These are phyloP conservation scores for Stephania japonica DNA, from an alignment of 164 flowering plant genomes.

Conservation along the genomic window DNA sequence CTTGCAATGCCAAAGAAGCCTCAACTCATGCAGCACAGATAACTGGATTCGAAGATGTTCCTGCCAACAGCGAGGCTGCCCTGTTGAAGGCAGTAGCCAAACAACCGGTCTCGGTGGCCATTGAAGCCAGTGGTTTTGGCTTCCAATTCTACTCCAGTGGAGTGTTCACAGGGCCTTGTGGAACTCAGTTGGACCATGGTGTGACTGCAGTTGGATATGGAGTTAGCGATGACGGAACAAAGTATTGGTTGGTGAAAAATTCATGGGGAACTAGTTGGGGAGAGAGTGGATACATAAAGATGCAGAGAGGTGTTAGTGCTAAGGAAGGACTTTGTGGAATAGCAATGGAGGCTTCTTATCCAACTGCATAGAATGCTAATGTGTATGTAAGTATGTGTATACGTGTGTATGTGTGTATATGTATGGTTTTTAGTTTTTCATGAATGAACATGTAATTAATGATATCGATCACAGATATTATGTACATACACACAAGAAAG, in stretches of 20 bases:
- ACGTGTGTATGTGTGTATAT: no score
- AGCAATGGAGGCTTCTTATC: slow-evolving; percentile 23
- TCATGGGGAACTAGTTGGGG: slow-evolving; percentile 31
- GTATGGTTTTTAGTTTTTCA: no score
- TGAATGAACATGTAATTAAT: no score
- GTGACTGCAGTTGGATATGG: slow-evolving; percentile 28
- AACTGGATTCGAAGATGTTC: slow-evolving; percentile 4
- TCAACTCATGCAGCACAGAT: slow-evolving; percentile 14
- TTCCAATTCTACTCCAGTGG: slow-evolving; percentile 16
- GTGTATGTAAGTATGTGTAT: no score
- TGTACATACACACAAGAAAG: no score
- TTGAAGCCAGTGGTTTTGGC: slow-evolving; percentile 8
- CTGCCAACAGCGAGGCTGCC: slow-evolving; percentile 4
- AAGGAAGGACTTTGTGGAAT: slow-evolving; percentile 30
- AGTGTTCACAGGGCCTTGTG: slow-evolving; percentile 9
- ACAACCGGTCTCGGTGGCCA: slow-evolving; percentile 15
- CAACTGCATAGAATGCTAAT: slow-evolving; percentile 13
- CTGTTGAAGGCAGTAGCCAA: slow-evolving; percentile 16
- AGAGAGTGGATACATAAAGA: slow-evolving; percentile 23
- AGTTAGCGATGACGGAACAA: slow-evolving; percentile 16
- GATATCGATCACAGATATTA: no score
- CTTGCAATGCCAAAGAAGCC: slow-evolving; percentile 12
- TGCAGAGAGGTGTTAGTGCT: slow-evolving; percentile 16
- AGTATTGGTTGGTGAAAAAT: slow-evolving; percentile 30
- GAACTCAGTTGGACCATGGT: slow-evolving; percentile 18